phyloP scores from a whole-genome alignment of 78 protist species.

The Protostelium mycophagum region DNA sequence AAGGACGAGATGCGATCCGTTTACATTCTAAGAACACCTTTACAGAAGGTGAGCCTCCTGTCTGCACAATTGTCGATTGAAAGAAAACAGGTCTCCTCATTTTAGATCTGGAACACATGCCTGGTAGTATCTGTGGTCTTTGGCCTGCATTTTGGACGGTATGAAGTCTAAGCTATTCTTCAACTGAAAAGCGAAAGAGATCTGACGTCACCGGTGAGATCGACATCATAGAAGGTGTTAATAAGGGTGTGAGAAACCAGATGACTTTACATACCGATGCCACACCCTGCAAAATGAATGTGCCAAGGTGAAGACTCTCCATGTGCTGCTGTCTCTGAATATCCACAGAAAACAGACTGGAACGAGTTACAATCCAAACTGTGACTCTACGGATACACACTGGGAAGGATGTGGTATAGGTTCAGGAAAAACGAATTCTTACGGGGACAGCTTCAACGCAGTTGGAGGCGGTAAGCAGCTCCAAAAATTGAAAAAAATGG shows the following conservation, averaged over 20 bases:
- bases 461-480: not conserved
- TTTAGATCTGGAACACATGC: not conserved
- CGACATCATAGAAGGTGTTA: not conserved
- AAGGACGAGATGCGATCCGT: no score
- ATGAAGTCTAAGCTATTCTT: no score
- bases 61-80: no score
- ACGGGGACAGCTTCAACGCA: not conserved
- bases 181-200: no score
- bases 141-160: not conserved
- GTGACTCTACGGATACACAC: not conserved
- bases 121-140: not conserved
- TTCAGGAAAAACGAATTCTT: not conserved
- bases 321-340: no score
- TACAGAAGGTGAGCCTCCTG: no score
- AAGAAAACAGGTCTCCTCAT: not conserved
- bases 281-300: no score
- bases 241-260: not conserved
- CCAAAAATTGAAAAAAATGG: not conserved
- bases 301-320: no score
- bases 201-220: not conserved
- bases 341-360: no score
- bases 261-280: not conserved
- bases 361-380: no score
- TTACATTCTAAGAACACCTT: no score
- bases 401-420: not conserved